Base-by-base conservation (phyloP, 805 yeast species). In the Schwanniomyces sp. region DNA sequence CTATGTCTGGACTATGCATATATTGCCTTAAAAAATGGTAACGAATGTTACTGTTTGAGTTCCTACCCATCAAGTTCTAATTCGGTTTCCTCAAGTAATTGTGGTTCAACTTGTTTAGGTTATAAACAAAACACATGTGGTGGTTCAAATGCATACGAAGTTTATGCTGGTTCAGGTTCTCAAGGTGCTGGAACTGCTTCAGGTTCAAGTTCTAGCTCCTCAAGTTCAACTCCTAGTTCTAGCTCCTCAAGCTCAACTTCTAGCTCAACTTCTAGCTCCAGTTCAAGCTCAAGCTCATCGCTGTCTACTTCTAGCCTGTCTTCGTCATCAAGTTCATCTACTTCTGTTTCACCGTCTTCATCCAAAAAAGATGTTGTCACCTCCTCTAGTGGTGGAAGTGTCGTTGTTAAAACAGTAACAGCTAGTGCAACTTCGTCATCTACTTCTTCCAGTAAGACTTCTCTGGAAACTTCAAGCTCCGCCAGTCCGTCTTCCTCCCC, bases 1-100 rank as follows among this genome's bases (percentile, higher is more conserved):
- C 4, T 32, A 14, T 74, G 79, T 52, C 40, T 62, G 5, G 53
- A 52, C 37, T 70, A 66, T 45, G 63, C 72, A 4, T 74, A 69
- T 50, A 61, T 70, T 41, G 79, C 77, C 37, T 29, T 74, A 32
- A 57, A 52, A 26, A 52, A 62, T 43, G 78, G 78, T 10, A 54
- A 55, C 37, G 55, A 57, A n/a, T 74, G 79, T 52, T 64, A 56
- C 52, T 74, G 79, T 52, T 67, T 75, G 46, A 51, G 53, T 26
- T 39, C 58, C 6, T 48, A 58, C 30, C 79, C 79, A 11, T 50
- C 65, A 5, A 49, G 52, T n/a, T 42, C 55, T 26, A 27, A 50
- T 2, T 39, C 47, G 17, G 49, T 49, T 7, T 46, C 54, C 12
- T 44, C 37, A 21, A 42, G 49, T 3, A 29, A 45, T 41, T 74